Evolutionary conservation across 139 green algal genomes (phyloP), one percentile per base, ranked within the genome.

Genomic region (Chlamydomonas sp.): DNA sequence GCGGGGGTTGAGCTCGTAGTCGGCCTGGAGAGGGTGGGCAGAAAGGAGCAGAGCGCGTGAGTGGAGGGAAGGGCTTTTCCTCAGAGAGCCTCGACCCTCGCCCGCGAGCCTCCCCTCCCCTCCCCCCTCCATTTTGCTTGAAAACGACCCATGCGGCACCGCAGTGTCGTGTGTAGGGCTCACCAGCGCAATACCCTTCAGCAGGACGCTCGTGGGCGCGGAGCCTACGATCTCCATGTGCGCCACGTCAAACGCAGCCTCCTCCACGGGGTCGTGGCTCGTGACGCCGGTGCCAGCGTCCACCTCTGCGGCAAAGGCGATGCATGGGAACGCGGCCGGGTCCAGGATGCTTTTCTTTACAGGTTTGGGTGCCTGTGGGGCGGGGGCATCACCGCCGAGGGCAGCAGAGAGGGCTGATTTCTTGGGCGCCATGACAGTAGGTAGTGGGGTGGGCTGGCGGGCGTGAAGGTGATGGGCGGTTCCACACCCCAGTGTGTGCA

Each of bases 1-100:
- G 31, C 83, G 78, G 0, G 88, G 85, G 47, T 89, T 85, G 2
- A 94, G 75, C 48, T 87, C 76, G 67, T 90, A 93, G 60, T 94
- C 88, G 31, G 80, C 84, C 87, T 92, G 78, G n/a, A 30, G 6
- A 28, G n/a, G 20, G 22, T 16, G 22, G 29, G n/a, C n/a, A 63
- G 6, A 35, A n/a, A n/a, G n/a, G n/a, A n/a, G n/a, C n/a, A n/a
- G n/a, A n/a, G n/a, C n/a, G n/a, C n/a, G n/a, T n/a, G n/a, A n/a
- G n/a, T n/a, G n/a, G n/a, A n/a, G n/a, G n/a, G n/a, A n/a, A n/a
- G n/a, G n/a, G n/a, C n/a, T n/a, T n/a, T n/a, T n/a, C n/a, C n/a
- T n/a, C n/a, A n/a, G n/a, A n/a, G n/a, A n/a, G n/a, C n/a, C n/a
- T n/a, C n/a, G n/a, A n/a, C n/a, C n/a, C n/a, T n/a, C n/a, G n/a